phyloP scores from a whole-genome alignment of 345 rosid species.

The Psidium friedrichsthalianum region DNA sequence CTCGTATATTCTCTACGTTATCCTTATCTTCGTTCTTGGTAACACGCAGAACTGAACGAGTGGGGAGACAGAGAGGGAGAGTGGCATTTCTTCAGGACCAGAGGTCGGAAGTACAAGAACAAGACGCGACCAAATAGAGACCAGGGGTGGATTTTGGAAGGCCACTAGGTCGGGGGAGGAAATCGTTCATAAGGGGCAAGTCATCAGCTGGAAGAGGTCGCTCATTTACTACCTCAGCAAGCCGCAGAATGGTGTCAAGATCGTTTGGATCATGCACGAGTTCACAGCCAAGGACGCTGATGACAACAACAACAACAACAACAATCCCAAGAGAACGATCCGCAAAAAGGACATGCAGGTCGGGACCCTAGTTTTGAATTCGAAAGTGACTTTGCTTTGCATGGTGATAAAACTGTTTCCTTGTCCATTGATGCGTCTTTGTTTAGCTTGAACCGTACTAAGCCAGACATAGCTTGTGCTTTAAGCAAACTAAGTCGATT shows the following conservation, averaged over 20 bases:
- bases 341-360: neutral
- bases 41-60: neutral
- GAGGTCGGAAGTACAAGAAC: neutral
- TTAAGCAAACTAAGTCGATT: no score
- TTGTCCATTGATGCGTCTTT: neutral
- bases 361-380: neutral
- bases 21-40: neutral
- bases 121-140: neutral
- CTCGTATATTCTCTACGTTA: neutral
- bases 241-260: neutral
- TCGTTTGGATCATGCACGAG: neutral
- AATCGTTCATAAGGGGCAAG: neutral
- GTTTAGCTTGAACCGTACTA: neutral
- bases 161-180: neutral
- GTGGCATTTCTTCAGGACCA: constrained; percentile 5
- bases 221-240: neutral
- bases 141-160: neutral
- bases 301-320: neutral
- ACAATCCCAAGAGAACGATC: neutral
- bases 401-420: neutral
- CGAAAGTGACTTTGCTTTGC: neutral
- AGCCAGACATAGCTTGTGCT: no score
- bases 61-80: neutral
- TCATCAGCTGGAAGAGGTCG: neutral
- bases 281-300: neutral